Evolutionary conservation across 2,329 filamentous ascomycete genomes (phyloP).

Genomic region (Stagonosporopsis tanaceti): DNA sequence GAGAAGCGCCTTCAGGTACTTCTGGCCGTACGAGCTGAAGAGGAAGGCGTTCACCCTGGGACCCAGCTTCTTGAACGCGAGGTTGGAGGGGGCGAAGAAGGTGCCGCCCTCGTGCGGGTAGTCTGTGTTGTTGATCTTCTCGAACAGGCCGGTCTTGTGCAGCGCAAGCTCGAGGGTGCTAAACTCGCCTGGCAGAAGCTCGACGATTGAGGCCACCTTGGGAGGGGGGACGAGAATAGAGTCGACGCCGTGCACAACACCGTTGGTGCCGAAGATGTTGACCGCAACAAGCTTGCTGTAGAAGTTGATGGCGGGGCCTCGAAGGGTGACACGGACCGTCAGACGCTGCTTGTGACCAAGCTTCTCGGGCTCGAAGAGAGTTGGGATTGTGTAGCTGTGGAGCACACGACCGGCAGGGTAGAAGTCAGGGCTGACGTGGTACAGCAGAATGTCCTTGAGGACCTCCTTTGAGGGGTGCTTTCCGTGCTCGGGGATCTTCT

Average conservation of each 20-base stretch:
- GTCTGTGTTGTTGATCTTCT: conserved; percentile 63
- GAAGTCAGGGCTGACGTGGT: conserved; percentile 75
- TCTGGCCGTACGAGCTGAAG: conserved; percentile 76
- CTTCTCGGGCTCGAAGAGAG: conserved; percentile 68
- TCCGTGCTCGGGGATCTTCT: conserved; percentile 64
- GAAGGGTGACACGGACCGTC: conserved; percentile 68
- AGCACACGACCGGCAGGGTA: conserved; percentile 74
- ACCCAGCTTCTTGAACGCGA: conserved; percentile 79
- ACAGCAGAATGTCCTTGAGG: conserved; percentile 72
- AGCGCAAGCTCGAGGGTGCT: conserved; percentile 80
- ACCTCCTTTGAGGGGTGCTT: conserved; percentile 73
- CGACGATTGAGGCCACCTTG: conserved; percentile 68
- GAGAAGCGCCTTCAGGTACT: conserved; percentile 79
- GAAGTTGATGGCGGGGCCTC: conserved; percentile 78
- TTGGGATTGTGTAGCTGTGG: conserved; percentile 76
- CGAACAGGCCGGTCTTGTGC: conserved; percentile 74
- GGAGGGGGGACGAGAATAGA: conserved; percentile 80
- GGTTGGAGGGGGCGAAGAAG: conserved; percentile 82
- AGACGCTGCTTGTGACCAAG: conserved; percentile 70
- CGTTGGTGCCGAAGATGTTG: conserved; percentile 79
- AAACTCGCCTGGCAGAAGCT: conserved; percentile 73
- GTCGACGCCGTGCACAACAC: conserved; percentile 80
- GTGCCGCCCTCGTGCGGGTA: conserved; percentile 69
- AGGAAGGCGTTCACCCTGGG: conserved; percentile 80
- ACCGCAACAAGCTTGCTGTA: conserved; percentile 73